Evolutionary conservation across 139 green algal genomes (phyloP), one percentile per base, ranked within the genome.

Genomic region (Edaphochlamys debaryana): DNA sequence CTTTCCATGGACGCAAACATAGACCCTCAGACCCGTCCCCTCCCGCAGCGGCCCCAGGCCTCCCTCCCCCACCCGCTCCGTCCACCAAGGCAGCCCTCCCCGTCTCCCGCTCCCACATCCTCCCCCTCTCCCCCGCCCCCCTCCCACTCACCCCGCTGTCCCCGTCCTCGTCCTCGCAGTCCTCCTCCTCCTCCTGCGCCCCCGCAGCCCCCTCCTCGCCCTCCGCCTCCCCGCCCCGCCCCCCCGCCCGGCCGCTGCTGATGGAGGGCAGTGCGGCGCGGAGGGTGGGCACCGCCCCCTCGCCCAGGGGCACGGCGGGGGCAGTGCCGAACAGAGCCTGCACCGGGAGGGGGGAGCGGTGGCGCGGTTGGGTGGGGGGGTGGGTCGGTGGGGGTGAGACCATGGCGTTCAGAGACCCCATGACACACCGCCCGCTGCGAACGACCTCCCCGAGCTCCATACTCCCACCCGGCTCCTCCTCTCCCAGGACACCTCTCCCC

Each of bases 321-420:
- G 62, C 20, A 8, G 45, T 34, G 7, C 70, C 70, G 52, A 72
- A 86, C 38, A 81, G 70, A 27, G 48, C 69, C 70, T 86, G 56
- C 23, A 34, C 40, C 1, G 11, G 67, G 66, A 27, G 79, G 45
- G 30, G 68, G 27, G 36, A 50, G 52, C 4, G 62, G 27, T 56
- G 63, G 29, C 42, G 7, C 22, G 27, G 69, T 11, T 25, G 45
- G 23, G 70, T n/a, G 20, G 48, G 32, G 45, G 69, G n/a, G n/a
- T n/a, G n/a, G n/a, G n/a, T n/a, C n/a, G n/a, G n/a, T n/a, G n/a
- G n/a, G n/a, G n/a, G n/a, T n/a, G n/a, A n/a, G n/a, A n/a, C n/a
- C n/a, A n/a, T n/a, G n/a, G n/a, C n/a, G n/a, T n/a, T n/a, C n/a
- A n/a, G n/a, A n/a, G n/a, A n/a, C n/a, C n/a, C n/a, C n/a, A n/a